Evolutionary conservation across 2,329 filamentous ascomycete genomes (phyloP).

Genomic region (Colletotrichum kahawae): DNA sequence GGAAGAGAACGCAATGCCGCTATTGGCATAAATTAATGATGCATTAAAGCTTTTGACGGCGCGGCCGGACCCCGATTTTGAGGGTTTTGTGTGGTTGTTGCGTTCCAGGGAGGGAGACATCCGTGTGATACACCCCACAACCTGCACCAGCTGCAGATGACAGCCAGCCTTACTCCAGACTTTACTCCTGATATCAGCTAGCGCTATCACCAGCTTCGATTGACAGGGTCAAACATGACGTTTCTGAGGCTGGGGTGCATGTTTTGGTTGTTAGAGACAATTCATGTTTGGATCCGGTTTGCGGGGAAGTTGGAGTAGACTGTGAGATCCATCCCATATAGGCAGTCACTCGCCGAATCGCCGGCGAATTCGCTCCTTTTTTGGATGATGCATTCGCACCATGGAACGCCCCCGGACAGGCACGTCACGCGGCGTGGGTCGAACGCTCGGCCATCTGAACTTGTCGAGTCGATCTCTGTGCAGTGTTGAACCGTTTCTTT

Average conservation of each 20-base stretch:
- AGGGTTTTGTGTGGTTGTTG: not conserved
- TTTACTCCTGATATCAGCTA: not conserved
- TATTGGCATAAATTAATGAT: not conserved
- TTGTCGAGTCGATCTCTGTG: not conserved
- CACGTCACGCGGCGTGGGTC: not conserved
- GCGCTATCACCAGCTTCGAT: not conserved
- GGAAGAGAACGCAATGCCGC: not conserved
- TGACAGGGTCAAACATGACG: not conserved
- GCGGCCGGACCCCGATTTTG: not conserved
- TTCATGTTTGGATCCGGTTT: not conserved
- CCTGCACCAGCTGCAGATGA: not conserved
- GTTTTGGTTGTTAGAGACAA: not conserved
- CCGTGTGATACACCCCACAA: not conserved
- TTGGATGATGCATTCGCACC: not conserved
- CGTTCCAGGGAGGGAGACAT: not conserved
- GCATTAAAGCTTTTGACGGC: not conserved
- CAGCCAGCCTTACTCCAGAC: not conserved
- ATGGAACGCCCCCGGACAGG: not conserved
- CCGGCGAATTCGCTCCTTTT: not conserved
- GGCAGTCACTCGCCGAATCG: not conserved
- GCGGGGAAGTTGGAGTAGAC: not conserved
- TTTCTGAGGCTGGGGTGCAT: not conserved
- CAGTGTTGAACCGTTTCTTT: not conserved
- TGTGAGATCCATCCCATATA: not conserved
- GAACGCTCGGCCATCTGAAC: not conserved